Evolutionary conservation across 2,329 filamentous ascomycete species (phyloP).

Genomic region (Dothidotthia symphoricarpi): DNA sequence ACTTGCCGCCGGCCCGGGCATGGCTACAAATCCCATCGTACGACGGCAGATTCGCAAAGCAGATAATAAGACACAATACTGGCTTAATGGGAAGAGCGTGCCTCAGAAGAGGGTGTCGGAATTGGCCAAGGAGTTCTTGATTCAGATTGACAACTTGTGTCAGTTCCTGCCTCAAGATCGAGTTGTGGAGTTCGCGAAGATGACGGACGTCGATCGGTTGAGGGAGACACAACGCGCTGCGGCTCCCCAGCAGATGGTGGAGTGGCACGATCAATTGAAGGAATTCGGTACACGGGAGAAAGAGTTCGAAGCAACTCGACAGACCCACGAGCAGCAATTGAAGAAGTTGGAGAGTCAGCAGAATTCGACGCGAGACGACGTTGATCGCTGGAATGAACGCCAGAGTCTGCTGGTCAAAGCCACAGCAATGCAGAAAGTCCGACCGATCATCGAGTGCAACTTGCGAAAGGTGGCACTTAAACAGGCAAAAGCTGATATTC

Average conservation of each 20-base stretch:
- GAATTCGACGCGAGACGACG: conserved; percentile 71
- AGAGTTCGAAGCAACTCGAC: conserved; percentile 57
- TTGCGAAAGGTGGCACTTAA: conserved; percentile 51
- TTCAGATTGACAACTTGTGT: conserved; percentile 96
- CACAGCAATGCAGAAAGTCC: conserved; percentile 62
- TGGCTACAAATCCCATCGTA: conserved; percentile 68
- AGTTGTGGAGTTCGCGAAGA: conserved; percentile 86
- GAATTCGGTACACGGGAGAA: conserved; percentile 68
- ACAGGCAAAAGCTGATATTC: conserved; percentile 57
- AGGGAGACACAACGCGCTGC: conserved; percentile 85
- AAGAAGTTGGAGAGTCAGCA: conserved; percentile 71
- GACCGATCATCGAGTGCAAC: conserved; percentile 65
- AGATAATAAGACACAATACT: conserved; percentile 78
- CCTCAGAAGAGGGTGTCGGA: conserved; percentile 63
- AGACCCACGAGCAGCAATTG: conserved; percentile 62
- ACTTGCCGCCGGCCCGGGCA: conserved; percentile 62
- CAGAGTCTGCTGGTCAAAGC: conserved; percentile 64
- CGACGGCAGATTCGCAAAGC: conserved; percentile 75
- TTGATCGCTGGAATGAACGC: conserved; percentile 77
- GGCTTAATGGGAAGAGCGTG: conserved; percentile 65
- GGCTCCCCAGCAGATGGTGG: conserved; percentile 74
- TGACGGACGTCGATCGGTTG: conserved; percentile 78
- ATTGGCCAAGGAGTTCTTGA: conserved; percentile 70
- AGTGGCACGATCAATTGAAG: conserved; percentile 75
- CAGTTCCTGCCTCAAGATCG: conserved; percentile 96